phyloP scores from a whole-genome alignment of 2,329 filamentous ascomycete genomes.

The Penicillium sp. region DNA sequence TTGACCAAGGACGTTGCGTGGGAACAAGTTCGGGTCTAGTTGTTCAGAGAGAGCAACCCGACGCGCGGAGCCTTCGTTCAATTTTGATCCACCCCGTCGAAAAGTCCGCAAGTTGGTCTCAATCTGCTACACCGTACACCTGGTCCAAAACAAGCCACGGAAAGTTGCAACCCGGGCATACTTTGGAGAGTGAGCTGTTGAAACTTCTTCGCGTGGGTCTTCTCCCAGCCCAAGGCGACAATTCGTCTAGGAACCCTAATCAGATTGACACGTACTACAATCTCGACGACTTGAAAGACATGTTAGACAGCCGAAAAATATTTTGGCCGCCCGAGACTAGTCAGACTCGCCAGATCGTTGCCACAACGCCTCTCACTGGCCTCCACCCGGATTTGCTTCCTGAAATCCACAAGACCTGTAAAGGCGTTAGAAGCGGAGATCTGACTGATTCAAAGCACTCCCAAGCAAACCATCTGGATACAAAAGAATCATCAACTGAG shows the following conservation, averaged over 20 bases:
- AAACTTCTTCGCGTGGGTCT: slow-evolving; percentile 18
- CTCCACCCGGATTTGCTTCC: background rate
- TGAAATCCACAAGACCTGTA: background rate
- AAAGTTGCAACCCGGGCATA: background rate
- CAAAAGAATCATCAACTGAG: background rate
- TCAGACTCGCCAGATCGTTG: background rate
- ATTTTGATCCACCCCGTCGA: background rate
- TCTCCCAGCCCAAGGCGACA: background rate
- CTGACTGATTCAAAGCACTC: background rate
- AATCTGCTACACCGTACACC: slow-evolving; percentile 9
- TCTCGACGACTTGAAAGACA: slow-evolving; percentile 24
- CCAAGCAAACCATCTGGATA: background rate
- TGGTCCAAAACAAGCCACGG: slow-evolving; percentile 8
- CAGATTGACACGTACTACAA: slow-evolving; percentile 15
- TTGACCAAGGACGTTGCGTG: background rate
- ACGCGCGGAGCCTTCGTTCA: background rate
- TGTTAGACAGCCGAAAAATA: background rate
- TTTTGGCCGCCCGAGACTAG: background rate
- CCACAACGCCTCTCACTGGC: background rate
- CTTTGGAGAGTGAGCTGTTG: slow-evolving; percentile 12
- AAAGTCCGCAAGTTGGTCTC: background rate
- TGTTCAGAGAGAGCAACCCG: background rate
- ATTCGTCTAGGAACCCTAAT: background rate
- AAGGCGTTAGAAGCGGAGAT: background rate
- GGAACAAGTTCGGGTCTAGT: background rate